Conservation (phyloP, 2,329 filamentous ascomycete species). For the Cladophialophora bantiana region DNA sequence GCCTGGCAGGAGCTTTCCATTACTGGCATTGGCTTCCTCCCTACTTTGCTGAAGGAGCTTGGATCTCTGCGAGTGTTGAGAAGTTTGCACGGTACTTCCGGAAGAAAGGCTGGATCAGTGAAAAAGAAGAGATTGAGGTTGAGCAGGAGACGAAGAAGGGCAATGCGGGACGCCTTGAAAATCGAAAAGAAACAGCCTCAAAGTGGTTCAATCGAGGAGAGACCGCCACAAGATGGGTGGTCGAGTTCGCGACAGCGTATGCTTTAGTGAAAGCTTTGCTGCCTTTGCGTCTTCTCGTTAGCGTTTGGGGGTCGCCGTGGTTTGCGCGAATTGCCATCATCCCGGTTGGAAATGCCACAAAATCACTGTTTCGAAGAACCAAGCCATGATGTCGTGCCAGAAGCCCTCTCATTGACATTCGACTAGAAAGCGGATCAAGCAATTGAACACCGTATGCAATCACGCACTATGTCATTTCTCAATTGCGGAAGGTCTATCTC, state of each 20-base stretch:
- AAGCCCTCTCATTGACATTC: background rate
- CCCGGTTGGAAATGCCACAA: constrained; percentile 53
- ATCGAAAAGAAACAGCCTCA: constrained; percentile 6
- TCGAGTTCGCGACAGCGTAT: constrained; percentile 85
- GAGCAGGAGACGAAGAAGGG: constrained; percentile 44
- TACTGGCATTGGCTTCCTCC: constrained; percentile 76
- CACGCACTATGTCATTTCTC: constrained; percentile 12
- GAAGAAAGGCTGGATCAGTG: constrained; percentile 80
- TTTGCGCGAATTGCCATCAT: constrained; percentile 74
- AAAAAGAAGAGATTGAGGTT: constrained; percentile 56
- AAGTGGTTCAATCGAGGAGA: constrained; percentile 44
- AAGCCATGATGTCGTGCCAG: background rate
- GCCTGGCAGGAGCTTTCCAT: constrained; percentile 79
- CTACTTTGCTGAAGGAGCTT: constrained; percentile 59
- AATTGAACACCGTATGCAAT: constrained; percentile 1
- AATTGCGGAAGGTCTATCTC: constrained; percentile 20
- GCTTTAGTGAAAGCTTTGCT: constrained; percentile 86
- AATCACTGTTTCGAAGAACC: constrained; percentile 47
- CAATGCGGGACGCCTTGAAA: constrained; percentile 22
- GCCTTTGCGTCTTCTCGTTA: constrained; percentile 76
- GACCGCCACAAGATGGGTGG: constrained; percentile 61
- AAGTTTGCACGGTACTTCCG: constrained; percentile 79
- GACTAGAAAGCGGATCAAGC: background rate
- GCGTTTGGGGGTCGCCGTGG: constrained; percentile 90
- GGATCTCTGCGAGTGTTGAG: constrained; percentile 68